phyloP scores from a whole-genome alignment of 2,329 filamentous ascomycete species.

The Ophiobolus disseminans region DNA sequence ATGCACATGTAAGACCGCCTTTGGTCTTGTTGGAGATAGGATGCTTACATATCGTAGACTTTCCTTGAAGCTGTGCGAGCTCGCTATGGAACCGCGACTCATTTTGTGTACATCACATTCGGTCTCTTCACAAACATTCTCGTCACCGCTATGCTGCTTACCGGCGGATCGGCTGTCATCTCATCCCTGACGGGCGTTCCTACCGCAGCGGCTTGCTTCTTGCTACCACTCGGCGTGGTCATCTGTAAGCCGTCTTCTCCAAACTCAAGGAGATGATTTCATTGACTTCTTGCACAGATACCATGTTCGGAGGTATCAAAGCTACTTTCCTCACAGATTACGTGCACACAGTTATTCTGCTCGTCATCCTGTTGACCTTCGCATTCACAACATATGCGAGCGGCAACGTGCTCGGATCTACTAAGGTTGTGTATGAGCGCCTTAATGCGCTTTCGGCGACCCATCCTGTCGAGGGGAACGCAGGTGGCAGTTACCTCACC shows the following conservation, averaged over 20 bases:
- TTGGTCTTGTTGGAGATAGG: accelerated
- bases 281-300: too few species aligned
- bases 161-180: constrained; percentile 77
- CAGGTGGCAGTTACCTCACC: constrained; percentile 81
- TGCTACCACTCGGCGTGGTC: constrained; percentile 81
- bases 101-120: constrained; percentile 81
- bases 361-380: constrained; percentile 86
- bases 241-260: too few species aligned
- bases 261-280: too few species aligned
- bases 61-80: constrained; percentile 85
- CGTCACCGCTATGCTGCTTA: constrained; percentile 89
- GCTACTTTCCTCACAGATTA: constrained; percentile 75
- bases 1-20: constrained; percentile 33
- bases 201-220: constrained; percentile 81
- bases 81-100: constrained; percentile 76
- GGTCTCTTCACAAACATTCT: constrained; percentile 82
- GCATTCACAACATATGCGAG: constrained; percentile 82
- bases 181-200: constrained; percentile 65
- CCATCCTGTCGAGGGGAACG: constrained; percentile 80
- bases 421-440: constrained; percentile 77
- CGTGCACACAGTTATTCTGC: constrained; percentile 81
- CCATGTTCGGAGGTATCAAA: constrained; percentile 77
- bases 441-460: constrained; percentile 70
- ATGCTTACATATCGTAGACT: constrained; percentile 61
- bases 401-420: constrained; percentile 74